Percentiles rank a stretch among this genome's conserved stretches.
Evolutionary conservation across 345 rosid species (phyloP).

Genomic region (Salix suchowensis): DNA sequence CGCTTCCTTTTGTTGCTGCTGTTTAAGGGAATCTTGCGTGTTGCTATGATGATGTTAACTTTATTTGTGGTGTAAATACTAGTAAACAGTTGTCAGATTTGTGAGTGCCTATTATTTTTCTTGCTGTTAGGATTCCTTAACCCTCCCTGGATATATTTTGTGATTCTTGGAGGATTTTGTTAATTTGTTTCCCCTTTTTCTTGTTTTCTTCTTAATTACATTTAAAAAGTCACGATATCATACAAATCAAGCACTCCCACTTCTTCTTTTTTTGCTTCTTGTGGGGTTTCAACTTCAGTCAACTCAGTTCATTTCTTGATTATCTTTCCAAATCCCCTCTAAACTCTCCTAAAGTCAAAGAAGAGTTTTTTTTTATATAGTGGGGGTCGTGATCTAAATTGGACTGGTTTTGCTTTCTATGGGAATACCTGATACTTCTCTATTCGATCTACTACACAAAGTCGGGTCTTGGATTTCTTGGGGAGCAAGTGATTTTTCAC

Average conservation of each 20-base stretch:
- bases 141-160: constrained; percentile 40
- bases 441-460: constrained; percentile 64
- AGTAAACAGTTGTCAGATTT: constrained; percentile 2
- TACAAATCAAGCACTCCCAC: constrained; percentile 23
- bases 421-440: constrained; percentile 72
- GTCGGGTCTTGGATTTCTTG: constrained; percentile 72
- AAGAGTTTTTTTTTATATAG: background rate
- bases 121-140: constrained; percentile 9
- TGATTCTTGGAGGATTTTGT: constrained; percentile 38
- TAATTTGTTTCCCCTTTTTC: constrained; percentile 13
- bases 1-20: background rate
- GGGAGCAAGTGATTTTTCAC: constrained; percentile 48
- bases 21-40: background rate
- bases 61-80: constrained; percentile 41
- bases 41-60: background rate
- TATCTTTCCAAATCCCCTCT: background rate
- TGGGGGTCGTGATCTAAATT: background rate
- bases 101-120: background rate
- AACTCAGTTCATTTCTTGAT: background rate
- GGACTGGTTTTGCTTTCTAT: constrained; percentile 39
- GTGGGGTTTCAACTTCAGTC: background rate
- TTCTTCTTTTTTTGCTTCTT: constrained; percentile 37
- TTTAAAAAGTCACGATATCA: constrained; percentile 4
- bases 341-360: background rate
- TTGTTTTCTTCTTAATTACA: background rate